Evolutionary conservation across 2,329 filamentous ascomycete species (phyloP), one percentile per base, ranked within the genome.

Genomic region (Scedosporium aurantiacum): DNA sequence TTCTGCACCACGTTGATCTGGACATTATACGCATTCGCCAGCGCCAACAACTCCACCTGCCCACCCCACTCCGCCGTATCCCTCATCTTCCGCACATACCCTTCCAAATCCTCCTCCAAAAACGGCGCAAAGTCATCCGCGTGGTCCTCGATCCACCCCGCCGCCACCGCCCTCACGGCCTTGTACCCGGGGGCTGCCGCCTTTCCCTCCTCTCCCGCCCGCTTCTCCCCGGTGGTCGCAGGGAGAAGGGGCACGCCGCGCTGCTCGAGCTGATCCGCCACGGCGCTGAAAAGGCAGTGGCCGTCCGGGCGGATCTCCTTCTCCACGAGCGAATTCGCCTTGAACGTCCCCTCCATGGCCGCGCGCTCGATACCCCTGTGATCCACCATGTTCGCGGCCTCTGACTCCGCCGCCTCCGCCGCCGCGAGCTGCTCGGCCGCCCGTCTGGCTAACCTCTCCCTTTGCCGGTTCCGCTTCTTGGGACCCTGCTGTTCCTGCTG

Each of bases 41-140:
- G 79, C 25, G 94, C 94, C 72, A 87, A 79, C 61, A 99, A 75
- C 78, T 99, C 94, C 65, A 97, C 74, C 77, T 97, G 90, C 0
- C 94, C 94, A 58, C 94, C 94, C 94, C 94, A 99, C 74, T 96
- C 93, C 0, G 90, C 92, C 57, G 92, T 97, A 63, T 94, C 85
- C 64, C 86, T 78, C 63, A 99, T 90, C 75, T 89, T 90, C 56
- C 76, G 75, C 56, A 90, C 80, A 72, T 97, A 96, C 7, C 76
- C 76, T 2, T 83, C 82, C 56, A 97, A 71, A 14, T 87, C 84
- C 71, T 94, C 91, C 69, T 96, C 92, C 66, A 96, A 77, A 70
- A 97, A 99, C 0, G 89, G 87, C 62, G 81, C 85, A 71, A 97
- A 97, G 68, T 95, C 90, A 65, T 91, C 89, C 10, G 81, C 75